A percentile compares a stretch with the other conserved stretches of the same genome.
Conservation (phyloP, 2,329 filamentous ascomycete genomes). For the Lecanosticta acicola region DNA sequence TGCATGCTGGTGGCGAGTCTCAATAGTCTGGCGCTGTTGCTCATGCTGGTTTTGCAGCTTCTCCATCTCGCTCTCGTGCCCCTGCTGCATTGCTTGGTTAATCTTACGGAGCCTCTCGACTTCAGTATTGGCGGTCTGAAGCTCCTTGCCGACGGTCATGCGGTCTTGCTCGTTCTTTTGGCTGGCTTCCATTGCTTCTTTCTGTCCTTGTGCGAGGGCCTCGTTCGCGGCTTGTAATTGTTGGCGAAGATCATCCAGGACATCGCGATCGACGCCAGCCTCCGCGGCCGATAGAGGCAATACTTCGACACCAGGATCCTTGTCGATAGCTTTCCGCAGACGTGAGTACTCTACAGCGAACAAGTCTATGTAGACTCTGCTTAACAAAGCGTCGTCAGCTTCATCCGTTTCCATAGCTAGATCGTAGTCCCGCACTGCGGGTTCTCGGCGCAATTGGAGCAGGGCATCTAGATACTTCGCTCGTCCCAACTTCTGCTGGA, state of each 20-base stretch:
- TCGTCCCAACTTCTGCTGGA: slow-evolving; percentile 71
- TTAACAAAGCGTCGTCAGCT: slow-evolving; percentile 43
- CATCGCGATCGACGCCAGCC: slow-evolving; percentile 86
- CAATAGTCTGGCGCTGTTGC: slow-evolving; percentile 23
- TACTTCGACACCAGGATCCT: slow-evolving; percentile 82
- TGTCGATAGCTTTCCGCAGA: slow-evolving; percentile 76
- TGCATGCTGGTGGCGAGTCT: slow-evolving; percentile 33
- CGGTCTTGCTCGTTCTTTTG: slow-evolving; percentile 50
- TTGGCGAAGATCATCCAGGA: slow-evolving; percentile 76
- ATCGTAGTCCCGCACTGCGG: slow-evolving; percentile 81
- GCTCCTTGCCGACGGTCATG: slow-evolving; percentile 44
- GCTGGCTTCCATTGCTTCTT: slow-evolving; percentile 49
- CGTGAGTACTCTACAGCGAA: slow-evolving; percentile 94
- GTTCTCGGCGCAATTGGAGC: slow-evolving; percentile 68
- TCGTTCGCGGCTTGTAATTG: slow-evolving; percentile 70
- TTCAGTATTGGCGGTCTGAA: slow-evolving; percentile 39
- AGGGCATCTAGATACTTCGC: slow-evolving; percentile 84
- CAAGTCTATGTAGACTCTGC: slow-evolving; percentile 82
- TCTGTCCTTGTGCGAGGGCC: slow-evolving; percentile 52
- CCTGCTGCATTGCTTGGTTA: slow-evolving; percentile 64
- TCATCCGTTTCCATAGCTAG: slow-evolving; percentile 43
- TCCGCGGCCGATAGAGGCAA: slow-evolving; percentile 75
- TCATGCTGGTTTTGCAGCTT: slow-evolving; percentile 47
- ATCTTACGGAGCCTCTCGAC: slow-evolving; percentile 54
- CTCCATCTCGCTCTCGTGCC: slow-evolving; percentile 54